These are phyloP conservation scores for Calonectria leucothoes DNA, from an alignment of 2,329 filamentous ascomycete genomes.

Conservation along the genomic window DNA sequence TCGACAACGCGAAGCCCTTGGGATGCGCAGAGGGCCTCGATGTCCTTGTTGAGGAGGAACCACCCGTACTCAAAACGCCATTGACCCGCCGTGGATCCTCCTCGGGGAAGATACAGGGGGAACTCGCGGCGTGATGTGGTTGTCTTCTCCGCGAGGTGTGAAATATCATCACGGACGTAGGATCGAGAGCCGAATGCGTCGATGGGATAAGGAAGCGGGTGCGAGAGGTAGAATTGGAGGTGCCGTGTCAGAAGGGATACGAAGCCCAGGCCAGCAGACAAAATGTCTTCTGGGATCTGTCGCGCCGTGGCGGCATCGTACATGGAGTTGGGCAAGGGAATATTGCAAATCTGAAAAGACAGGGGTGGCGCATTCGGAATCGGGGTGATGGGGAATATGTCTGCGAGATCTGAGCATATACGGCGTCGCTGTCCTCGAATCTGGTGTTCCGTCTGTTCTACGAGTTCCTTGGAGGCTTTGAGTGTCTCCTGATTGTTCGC, in stretches of 20 bases:
- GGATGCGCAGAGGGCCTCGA: constrained; percentile 75
- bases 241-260: constrained; percentile 80
- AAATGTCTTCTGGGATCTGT: constrained; percentile 71
- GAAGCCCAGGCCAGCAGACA: constrained; percentile 85
- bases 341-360: constrained; percentile 83
- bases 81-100: constrained; percentile 74
- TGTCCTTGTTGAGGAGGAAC: constrained; percentile 96
- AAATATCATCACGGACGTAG: constrained; percentile 81
- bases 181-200: constrained; percentile 79
- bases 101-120: constrained; percentile 77
- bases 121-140: constrained; percentile 72
- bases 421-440: constrained; percentile 89
- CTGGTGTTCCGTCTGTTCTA: constrained; percentile 69
- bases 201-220: constrained; percentile 85
- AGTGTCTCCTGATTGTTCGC: constrained; percentile 70
- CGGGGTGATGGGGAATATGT: constrained; percentile 85
- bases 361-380: constrained; percentile 68
- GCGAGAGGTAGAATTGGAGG: constrained; percentile 84
- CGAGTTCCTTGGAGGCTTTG: constrained; percentile 63
- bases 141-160: constrained; percentile 60
- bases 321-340: constrained; percentile 83
- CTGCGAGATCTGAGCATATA: constrained; percentile 84
- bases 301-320: constrained; percentile 67
- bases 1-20: constrained; percentile 86
- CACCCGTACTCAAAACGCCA: constrained; percentile 97